phyloP scores from a whole-genome alignment of 2,329 filamentous ascomycete species.

The Neurospora sp. region DNA sequence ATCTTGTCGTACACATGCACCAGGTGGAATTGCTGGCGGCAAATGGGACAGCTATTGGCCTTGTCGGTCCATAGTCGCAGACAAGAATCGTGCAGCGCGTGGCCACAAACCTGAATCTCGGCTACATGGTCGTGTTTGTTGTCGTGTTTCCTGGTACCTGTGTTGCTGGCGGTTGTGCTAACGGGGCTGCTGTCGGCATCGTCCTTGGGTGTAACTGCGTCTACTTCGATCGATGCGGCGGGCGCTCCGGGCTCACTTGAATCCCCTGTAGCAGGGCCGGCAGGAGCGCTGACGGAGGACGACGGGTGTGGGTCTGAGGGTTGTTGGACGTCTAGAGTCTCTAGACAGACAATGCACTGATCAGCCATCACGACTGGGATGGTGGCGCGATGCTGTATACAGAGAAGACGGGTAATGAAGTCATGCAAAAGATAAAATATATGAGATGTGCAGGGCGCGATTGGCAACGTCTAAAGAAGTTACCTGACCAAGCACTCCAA shows the following conservation, averaged over 20 bases:
- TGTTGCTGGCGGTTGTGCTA: constrained; percentile 14
- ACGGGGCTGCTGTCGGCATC: constrained; percentile 9
- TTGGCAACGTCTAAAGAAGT: not conserved
- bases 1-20: constrained; percentile 74
- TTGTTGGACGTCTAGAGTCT: constrained; percentile 36
- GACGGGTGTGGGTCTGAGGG: constrained; percentile 14
- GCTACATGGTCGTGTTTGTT: constrained; percentile 39
- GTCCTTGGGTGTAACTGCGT: not conserved
- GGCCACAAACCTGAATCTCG: constrained; percentile 67
- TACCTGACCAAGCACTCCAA: not conserved
- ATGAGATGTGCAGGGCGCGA: not conserved
- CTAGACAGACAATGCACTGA: constrained; percentile 62
- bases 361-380: constrained; percentile 41
- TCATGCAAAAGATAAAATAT: constrained; percentile 30
- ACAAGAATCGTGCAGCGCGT: constrained; percentile 87
- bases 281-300: constrained; percentile 1
- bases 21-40: constrained; percentile 80
- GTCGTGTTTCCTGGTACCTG: constrained; percentile 14
- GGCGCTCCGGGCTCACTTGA: constrained; percentile 1
- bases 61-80: constrained; percentile 91
- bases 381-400: constrained; percentile 18
- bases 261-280: constrained; percentile 4
- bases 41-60: constrained; percentile 97
- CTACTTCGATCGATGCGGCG: constrained; percentile 3
- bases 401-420: constrained; percentile 31